phyloP scores from a whole-genome alignment of 2,329 filamentous ascomycete genomes.

The Trichoderma polysporum region DNA sequence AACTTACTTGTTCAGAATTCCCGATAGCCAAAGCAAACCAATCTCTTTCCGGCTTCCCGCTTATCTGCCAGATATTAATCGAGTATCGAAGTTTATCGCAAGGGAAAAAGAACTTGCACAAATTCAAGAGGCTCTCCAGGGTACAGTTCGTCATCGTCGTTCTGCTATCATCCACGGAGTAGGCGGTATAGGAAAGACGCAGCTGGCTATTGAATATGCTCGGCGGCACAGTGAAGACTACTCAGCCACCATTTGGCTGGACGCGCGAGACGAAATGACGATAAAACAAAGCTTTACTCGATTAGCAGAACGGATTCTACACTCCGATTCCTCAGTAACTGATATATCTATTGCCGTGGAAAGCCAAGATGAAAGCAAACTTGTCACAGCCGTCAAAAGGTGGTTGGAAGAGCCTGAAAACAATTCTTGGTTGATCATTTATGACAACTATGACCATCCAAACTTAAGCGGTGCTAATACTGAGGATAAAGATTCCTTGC shows the following conservation, averaged over 20 bases:
- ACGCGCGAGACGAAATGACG: neutral
- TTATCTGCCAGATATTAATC: neutral
- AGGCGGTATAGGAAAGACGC: neutral
- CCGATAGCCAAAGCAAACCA: neutral
- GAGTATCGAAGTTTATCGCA: neutral
- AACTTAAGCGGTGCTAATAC: conserved; percentile 24
- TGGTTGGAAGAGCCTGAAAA: conserved; percentile 40
- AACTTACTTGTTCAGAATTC: neutral
- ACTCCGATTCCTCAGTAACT: neutral
- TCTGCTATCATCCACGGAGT: neutral
- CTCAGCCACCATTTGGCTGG: neutral
- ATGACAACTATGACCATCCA: conserved; percentile 44
- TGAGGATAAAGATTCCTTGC: neutral
- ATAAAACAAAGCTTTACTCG: neutral
- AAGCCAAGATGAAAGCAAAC: conserved; percentile 28
- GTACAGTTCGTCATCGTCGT: neutral
- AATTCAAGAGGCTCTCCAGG: neutral
- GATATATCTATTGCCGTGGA: neutral
- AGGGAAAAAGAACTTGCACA: neutral
- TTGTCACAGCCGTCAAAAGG: conserved; percentile 35
- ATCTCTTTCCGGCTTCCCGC: neutral
- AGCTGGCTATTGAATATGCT: neutral
- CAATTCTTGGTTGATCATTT: conserved; percentile 40
- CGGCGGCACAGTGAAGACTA: neutral
- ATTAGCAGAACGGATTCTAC: neutral